Percentiles rank a stretch among this genome's conserved stretches.
These are phyloP conservation scores for Lactifluus pinguis DNA, from an alignment of 768 basidiomycete genomes.

Conservation along the genomic window DNA sequence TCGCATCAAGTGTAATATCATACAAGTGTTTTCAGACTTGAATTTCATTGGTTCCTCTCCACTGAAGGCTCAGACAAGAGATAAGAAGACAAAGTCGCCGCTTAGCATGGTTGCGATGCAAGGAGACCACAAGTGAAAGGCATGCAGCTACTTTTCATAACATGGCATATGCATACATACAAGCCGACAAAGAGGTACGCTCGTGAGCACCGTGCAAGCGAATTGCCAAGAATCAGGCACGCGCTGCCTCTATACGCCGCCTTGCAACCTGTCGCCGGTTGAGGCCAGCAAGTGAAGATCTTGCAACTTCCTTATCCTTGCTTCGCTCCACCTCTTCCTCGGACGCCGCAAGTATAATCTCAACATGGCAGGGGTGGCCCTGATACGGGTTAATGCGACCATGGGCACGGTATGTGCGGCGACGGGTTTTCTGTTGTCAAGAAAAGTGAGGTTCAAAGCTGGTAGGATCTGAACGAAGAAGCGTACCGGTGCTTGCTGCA, in stretches of 20 bases:
- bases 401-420: conserved; percentile 97
- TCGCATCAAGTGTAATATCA: not conserved
- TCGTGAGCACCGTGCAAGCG: conserved; percentile 13
- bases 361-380: conserved; percentile 94
- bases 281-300: conserved; percentile 48
- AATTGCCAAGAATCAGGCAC: conserved; percentile 35
- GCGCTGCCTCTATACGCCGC: conserved; percentile 79
- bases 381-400: conserved; percentile 99
- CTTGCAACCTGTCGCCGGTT: conserved; percentile 84
- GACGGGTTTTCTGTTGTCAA: conserved; percentile 80
- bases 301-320: conserved; percentile 65
- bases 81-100: not conserved
- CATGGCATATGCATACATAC: conserved; percentile 19
- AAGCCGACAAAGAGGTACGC: conserved; percentile 20
- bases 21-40: not conserved
- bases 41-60: not conserved
- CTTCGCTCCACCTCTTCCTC: conserved; percentile 85
- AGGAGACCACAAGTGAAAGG: not conserved
- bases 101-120: not conserved
- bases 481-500: conserved; percentile 95
- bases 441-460: not conserved
- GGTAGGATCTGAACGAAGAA: not conserved
- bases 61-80: not conserved
- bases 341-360: conserved; percentile 78
- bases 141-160: conserved; percentile 2